Conservation (phyloP, 176 grass and related monocot species). For the Chrysopogon serrulatus region DNA sequence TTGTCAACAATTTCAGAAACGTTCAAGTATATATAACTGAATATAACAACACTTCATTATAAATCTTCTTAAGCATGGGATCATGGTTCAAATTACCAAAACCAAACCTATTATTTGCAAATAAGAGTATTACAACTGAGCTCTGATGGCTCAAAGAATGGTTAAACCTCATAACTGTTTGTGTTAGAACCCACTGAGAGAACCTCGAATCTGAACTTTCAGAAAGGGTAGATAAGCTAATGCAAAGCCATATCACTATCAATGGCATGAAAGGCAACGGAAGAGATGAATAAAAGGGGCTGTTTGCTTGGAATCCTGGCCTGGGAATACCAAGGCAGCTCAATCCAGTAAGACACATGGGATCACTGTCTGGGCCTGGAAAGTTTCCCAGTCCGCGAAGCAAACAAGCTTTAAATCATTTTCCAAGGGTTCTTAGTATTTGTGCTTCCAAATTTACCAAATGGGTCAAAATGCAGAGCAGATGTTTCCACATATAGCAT, state of each 20-base stretch:
- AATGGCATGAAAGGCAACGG: slow-evolving; percentile 29
- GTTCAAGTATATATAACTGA: background rate
- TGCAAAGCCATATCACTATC: slow-evolving; percentile 35
- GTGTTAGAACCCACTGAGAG: slow-evolving; percentile 20
- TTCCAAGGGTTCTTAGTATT: slow-evolving; percentile 23
- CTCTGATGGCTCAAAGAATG: background rate
- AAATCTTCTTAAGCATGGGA: no score
- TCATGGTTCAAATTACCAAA: background rate
- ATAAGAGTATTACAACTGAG: background rate
- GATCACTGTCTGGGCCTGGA: no score
- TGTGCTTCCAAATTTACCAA: slow-evolving; percentile 27
- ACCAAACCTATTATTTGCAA: background rate
- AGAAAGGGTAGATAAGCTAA: slow-evolving; percentile 35
- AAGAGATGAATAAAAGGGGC: slow-evolving; percentile 31
- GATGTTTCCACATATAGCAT: background rate
- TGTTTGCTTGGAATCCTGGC: no score
- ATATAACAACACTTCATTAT: background rate
- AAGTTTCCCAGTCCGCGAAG: no score
- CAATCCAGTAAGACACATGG: no score
- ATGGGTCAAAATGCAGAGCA: background rate
- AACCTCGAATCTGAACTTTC: slow-evolving; percentile 31
- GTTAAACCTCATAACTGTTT: slow-evolving; percentile 20
- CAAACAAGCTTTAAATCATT: no score
- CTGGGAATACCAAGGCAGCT: no score
- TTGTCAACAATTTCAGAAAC: slow-evolving; percentile 15